Evolutionary conservation across 2,329 filamentous ascomycete species (phyloP).

Genomic region (Scedosporium boydii): DNA sequence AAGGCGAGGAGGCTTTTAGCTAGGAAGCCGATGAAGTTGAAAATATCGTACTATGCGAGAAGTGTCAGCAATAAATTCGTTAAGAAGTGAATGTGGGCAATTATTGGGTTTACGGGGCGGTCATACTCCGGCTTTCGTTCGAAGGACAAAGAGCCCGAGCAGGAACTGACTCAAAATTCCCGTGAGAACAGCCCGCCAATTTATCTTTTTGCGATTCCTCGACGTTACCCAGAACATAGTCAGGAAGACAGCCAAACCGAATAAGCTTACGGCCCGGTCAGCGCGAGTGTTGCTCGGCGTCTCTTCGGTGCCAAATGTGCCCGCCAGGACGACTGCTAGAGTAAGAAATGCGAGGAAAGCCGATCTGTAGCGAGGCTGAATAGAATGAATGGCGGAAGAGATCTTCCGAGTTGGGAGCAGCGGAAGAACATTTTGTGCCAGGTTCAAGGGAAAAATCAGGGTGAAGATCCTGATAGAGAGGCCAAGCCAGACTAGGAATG

Average conservation of each 20-base stretch:
- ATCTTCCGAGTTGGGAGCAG: too few species aligned
- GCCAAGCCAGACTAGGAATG: slow-evolving; percentile 55
- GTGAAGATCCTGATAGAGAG: slow-evolving; percentile 50
- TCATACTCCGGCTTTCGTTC: neutral
- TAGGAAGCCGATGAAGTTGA: slow-evolving; percentile 60
- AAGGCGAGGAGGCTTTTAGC: slow-evolving; percentile 56
- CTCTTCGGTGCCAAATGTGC: neutral
- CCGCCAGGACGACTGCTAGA: neutral
- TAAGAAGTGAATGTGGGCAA: too few species aligned
- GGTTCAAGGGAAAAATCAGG: neutral
- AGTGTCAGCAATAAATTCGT: neutral
- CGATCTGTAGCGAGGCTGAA: neutral
- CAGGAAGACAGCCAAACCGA: neutral
- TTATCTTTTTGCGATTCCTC: neutral
- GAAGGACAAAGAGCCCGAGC: neutral
- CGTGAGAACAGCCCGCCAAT: neutral
- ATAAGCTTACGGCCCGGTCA: neutral
- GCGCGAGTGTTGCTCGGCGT: neutral
- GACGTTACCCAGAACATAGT: neutral
- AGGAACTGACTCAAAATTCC: neutral
- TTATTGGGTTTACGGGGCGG: too few species aligned
- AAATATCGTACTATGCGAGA: slow-evolving; percentile 47
- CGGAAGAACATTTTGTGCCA: too few species aligned
- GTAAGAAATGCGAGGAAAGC: neutral
- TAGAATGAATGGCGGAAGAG: neutral